Conservation (phyloP, 164 flowering plant species). For the Protea cynaroides region DNA sequence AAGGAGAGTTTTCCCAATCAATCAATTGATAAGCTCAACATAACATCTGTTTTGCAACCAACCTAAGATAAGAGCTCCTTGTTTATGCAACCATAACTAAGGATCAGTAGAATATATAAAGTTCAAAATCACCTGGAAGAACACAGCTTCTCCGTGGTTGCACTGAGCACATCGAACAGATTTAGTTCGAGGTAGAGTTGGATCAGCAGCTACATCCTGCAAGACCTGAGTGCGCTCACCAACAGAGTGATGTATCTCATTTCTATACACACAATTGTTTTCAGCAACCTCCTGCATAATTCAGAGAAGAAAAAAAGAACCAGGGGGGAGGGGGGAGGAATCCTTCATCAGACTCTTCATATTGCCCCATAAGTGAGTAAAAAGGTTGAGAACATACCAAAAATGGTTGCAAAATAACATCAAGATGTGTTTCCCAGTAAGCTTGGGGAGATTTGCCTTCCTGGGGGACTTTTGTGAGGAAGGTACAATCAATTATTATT, state of each 20-base stretch:
- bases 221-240: conserved; percentile 77
- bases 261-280: conserved; percentile 81
- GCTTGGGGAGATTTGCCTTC: too few species aligned
- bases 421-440: too few species aligned
- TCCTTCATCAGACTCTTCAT: not conserved
- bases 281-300: conserved; percentile 77
- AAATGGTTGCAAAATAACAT: too few species aligned
- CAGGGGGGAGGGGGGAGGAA: not conserved
- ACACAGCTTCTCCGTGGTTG: conserved; percentile 88
- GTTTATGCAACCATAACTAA: too few species aligned
- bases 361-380: not conserved
- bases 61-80: too few species aligned
- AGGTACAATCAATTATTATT: too few species aligned
- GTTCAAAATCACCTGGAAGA: conserved; percentile 65
- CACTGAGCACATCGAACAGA: conserved; percentile 64
- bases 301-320: too few species aligned
- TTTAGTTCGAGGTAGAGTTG: conserved; percentile 91
- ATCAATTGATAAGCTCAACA: too few species aligned
- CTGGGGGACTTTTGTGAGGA: too few species aligned
- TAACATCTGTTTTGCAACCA: too few species aligned
- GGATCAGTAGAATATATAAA: not conserved
- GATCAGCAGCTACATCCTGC: conserved; percentile 89
- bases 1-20: too few species aligned
- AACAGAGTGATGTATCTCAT: conserved; percentile 76
- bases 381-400: too few species aligned